Evolutionary conservation across 2,329 filamentous ascomycete species (phyloP), one percentile per base, ranked within the genome.

Genomic region (Madurella fahalii): DNA sequence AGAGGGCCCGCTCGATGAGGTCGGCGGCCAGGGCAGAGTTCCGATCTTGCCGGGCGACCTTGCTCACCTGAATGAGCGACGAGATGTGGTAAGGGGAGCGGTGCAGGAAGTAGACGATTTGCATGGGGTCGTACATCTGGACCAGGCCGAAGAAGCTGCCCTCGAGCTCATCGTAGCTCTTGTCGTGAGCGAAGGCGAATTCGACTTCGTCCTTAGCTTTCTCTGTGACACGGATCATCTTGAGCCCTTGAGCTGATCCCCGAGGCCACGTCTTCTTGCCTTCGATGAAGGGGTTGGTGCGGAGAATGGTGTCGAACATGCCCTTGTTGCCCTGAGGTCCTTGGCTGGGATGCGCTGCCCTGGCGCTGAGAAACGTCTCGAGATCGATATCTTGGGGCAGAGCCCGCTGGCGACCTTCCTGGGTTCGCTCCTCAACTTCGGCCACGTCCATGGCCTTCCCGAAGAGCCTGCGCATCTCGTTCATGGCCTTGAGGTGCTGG

Each of bases 1-100:
- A 97, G 5, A 99, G 79, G 0, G 93, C 92, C 44, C 94, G 83
- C 72, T 97, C 93, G 51, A 95, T 83, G 1, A 97, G 80, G 64
- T 97, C 92, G 3, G 90, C 87, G 0, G 93, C 86, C 4, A 94
- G 82, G 1, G 92, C 84, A 68, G 91, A 86, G 67, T 97, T 94
- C 50, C 90, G 84, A 67, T 96, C 90, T 61, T 96, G 89, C 68
- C 94, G 93, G 12, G 91, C 91, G 47, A 97, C 88, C 68, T 90
- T 90, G 58, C 90, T 95, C 30, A 95, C 91, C 68, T 96, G 92
- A 18, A 97, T 84, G n/a, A 97, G 80, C 2, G 90, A 92, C 1
- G 90, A 94, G 61, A 97, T 87, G 68, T 97, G 92, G 69, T 96
- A 97, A 3, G 93, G 89, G 64, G 90, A 85, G 62, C 78, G 77